Conservation (phyloP, 768 basidiomycete genomes). For the Chalciporus piperatus region DNA sequence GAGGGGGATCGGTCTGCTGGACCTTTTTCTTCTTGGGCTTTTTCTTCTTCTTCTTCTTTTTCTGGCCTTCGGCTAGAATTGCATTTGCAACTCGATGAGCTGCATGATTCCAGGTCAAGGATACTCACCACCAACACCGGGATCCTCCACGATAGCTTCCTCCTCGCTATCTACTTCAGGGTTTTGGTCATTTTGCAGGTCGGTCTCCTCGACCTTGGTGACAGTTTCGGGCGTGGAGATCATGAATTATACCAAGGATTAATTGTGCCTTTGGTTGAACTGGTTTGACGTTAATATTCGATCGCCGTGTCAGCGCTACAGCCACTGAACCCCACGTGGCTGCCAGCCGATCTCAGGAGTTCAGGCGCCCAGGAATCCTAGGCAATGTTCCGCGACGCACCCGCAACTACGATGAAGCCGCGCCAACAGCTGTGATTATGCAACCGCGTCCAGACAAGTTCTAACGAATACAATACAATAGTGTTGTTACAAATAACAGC, state of each 20-base stretch:
- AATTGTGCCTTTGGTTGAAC: not conserved
- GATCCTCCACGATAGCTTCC: constrained; percentile 28
- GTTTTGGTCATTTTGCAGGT: constrained; percentile 18
- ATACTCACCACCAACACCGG: constrained; percentile 27
- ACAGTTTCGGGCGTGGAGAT: constrained; percentile 16
- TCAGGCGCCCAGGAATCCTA: too few relatives aligned
- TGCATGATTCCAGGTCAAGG: not conserved
- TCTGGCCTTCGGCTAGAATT: constrained; percentile 43
- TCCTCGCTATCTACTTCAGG: constrained; percentile 33
- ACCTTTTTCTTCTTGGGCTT: constrained; percentile 83
- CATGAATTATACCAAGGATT: constrained; percentile 7
- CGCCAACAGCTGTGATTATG: not conserved
- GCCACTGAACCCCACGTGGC: not conserved
- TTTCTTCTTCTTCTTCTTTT: constrained; percentile 94
- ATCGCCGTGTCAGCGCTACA: not conserved
- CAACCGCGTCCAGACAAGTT: not conserved
- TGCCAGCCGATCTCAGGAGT: too few relatives aligned
- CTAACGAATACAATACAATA: constrained; percentile 8
- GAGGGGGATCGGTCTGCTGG: constrained; percentile 89
- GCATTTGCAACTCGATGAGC: not conserved
- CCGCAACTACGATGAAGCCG: too few relatives aligned
- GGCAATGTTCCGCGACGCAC: too few relatives aligned
- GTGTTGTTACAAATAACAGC: not conserved
- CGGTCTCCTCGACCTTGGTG: constrained; percentile 10
- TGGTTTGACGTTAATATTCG: too few relatives aligned